Evolutionary conservation across 345 rosid genomes (phyloP).

Genomic region (Citrus australasica): DNA sequence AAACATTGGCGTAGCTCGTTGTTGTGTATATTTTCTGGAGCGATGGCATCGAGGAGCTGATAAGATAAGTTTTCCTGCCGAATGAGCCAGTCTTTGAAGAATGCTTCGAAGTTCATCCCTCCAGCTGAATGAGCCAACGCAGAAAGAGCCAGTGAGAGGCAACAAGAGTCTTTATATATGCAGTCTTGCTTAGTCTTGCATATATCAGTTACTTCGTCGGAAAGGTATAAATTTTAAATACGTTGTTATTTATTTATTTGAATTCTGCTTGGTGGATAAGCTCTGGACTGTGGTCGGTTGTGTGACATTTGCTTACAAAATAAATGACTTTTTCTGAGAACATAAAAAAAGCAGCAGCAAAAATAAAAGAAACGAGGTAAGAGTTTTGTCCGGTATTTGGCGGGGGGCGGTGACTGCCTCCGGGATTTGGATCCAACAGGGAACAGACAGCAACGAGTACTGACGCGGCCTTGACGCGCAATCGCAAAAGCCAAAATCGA

Average conservation of each 20-base stretch:
- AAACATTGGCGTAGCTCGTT: slow-evolving; percentile 1
- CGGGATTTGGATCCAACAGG: no score
- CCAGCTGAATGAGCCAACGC: neutral
- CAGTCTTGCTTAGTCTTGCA: no score
- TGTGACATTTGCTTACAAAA: neutral
- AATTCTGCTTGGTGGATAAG: neutral
- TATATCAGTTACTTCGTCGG: neutral
- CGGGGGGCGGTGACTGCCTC: no score
- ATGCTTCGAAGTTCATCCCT: slow-evolving; percentile 17
- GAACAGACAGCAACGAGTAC: no score
- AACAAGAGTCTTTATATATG: no score
- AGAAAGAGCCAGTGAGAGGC: no score
- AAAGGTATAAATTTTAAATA: neutral
- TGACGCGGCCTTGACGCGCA: neutral
- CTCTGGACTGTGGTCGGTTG: neutral
- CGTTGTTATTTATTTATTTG: neutral
- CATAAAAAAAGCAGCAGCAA: no score
- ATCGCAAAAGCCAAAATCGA: neutral
- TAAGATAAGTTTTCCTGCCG: slow-evolving; percentile 16
- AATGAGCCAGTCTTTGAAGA: slow-evolving; percentile 33
- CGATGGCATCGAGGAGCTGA: slow-evolving; percentile 16
- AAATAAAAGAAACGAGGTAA: no score
- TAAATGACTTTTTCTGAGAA: neutral
- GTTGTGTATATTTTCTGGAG: neutral
- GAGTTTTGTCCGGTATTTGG: no score